Base-by-base conservation (phyloP, 257 asterid genomes). In the Galeopsis tetrahit region DNA sequence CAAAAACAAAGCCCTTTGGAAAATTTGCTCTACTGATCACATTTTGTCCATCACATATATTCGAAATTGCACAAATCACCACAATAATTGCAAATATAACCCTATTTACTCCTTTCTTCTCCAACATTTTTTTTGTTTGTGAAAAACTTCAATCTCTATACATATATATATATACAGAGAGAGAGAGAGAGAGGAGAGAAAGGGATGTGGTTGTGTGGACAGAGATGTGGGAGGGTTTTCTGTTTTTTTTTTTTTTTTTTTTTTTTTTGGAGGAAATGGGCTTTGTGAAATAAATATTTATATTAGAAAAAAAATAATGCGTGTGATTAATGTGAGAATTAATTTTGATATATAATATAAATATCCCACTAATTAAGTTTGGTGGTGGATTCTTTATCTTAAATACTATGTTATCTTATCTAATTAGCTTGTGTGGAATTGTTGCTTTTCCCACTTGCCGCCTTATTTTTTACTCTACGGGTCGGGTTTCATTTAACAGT, bases 1-100 rank as follows among this genome's bases (percentile, higher is more conserved):
- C 98, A 78, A 93, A 93, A 43, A 93, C 96, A 78, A 93, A 93
- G 66, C 89, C 96, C 61, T 78, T 65, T 0, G 98, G 98, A 56
- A 93, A 93, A 69, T 82, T 87, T 81, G 75, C 61, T 80, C 98
- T 86, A 14, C 75, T 83, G 2, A 85, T 75, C 28, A 21, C 28
- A 40, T 82, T 86, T 48, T 73, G 73, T 4, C 82, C 89, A 34
- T 52, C 69, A 60, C 84, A 79, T 28, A 75, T n/a, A 66, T 52
- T 10, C 71, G 84, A n/a, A 80, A 38, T 40, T 38, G 82, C 43
- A 78, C 11, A 42, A 58, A 58, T 32, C 68, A 66, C 63, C 76
- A 79, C 73, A 51, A 82, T 7, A 42, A 77, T 10, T 10, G 39
- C 55, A 21, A 80, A 13, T n/a, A 83, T 38, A 10, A 81, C 36